Evolutionary conservation across 164 flowering plant species (phyloP).

Genomic region (Sedum album): DNA sequence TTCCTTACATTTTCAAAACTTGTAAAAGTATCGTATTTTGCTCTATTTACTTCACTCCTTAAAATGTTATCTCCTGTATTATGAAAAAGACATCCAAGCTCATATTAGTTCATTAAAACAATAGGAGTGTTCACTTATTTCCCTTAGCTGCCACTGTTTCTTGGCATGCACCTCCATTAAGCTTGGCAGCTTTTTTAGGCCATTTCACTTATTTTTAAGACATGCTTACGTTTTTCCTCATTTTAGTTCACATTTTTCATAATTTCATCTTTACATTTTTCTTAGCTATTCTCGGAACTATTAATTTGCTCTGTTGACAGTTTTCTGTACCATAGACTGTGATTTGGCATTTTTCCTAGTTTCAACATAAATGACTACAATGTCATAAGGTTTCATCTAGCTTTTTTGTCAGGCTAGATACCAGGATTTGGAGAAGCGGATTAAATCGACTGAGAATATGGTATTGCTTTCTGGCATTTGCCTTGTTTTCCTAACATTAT

Average conservation of each 20-base stretch:
- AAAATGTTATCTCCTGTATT: neutral
- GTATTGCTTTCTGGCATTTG: slow-evolving; percentile 16
- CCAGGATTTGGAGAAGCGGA: slow-evolving; percentile 54
- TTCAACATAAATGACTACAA: neutral
- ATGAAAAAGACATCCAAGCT: neutral
- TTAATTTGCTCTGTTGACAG: too few species aligned
- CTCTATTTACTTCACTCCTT: neutral
- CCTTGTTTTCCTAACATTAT: neutral
- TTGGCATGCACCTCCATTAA: too few species aligned
- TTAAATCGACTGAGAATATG: slow-evolving; percentile 30
- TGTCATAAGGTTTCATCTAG: neutral
- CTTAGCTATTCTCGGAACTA: too few species aligned
- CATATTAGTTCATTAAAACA: neutral
- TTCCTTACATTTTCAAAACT: neutral
- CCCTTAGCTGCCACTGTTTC: neutral
- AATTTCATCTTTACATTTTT: too few species aligned
- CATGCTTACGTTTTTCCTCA: too few species aligned
- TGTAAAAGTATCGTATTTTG: neutral
- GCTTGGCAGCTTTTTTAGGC: too few species aligned
- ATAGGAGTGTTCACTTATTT: neutral
- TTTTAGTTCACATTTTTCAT: too few species aligned
- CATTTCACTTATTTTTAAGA: too few species aligned
- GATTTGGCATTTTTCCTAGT: neutral
- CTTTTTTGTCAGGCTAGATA: slow-evolving; percentile 43
- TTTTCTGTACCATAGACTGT: too few species aligned